Base-by-base conservation (phyloP, 352 stramenopile species). In the Phytophthora parvispora region DNA sequence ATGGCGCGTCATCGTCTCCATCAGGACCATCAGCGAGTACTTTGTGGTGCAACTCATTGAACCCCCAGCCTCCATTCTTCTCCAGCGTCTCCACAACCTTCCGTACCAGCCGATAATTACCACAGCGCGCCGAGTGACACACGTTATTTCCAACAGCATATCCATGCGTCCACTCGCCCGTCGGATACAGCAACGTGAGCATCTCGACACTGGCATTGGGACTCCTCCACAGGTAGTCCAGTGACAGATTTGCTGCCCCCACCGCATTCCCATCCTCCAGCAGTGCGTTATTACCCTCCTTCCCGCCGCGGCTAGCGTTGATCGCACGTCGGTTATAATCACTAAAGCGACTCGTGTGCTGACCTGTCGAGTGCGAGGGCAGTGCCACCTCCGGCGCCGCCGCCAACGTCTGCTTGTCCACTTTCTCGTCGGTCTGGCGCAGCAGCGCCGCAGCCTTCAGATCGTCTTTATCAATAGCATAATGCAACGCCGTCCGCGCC, bases 251-350 rank as follows among this genome's bases (percentile, higher is more conserved):
- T 12, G 15, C 18, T 9, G 75, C 74, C n/a, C 1, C 49, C 5
- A 27, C 0, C 25, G n/a, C 9, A 20, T 53, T 61, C 1, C 38
- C n/a, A 47, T 94, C 87, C 24, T 69, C 76, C 16, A 93, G 67
- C 1, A 95, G 62, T 6, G 87, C 87, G 15, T 93, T 93, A 54
- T 93, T 92, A 40, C 87, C 87, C 70, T 95, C 87, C 49, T 88
- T 90, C 2, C 87, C 87, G 7, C 85, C 85, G 6, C 87, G 87
- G 78, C 87, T 95, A 15, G 87, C 87, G 51, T 95, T 95, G 60
- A 95, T 89, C 22, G 87, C 85, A 16, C 87, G 80, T 0, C 87
- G 84, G 62, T 95, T 93, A 70, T 95, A 95, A 52, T 95, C 87
- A 60, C 87, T 95, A 66, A 75, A 95, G 18, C 77, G 60, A 58